Evolutionary conservation across 306 rosid species (phyloP), one percentile per base, ranked within the genome.

Genomic region (Rubus parviflorus): DNA sequence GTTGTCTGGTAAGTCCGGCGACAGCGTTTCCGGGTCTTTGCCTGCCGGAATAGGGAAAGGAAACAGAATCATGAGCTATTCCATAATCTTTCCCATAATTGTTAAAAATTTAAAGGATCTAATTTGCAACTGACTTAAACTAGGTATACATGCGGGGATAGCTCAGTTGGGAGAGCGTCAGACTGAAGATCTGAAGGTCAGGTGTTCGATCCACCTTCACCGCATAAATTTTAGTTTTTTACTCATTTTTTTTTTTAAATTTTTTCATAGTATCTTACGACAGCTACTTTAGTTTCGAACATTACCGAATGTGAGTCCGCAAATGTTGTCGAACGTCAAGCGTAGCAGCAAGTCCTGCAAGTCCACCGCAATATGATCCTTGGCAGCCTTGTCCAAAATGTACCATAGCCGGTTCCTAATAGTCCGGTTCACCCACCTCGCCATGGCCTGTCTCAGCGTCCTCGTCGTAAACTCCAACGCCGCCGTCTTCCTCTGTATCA

Each of bases 401-500:
- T 88, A 82, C 98, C 98, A 92, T 0, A 94, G 78, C 15, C 98
- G 83, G 76, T 78, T 85, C 78, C 87, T 87, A 9, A 94, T 94
- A 49, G 97, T 92, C 38, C 92, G 85, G 83, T 88, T 94, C 76
- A 94, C 97, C 98, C 98, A 94, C 4, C 98, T 89, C 60, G 90
- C 95, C 98, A 94, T 94, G 60, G 97, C 98, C 58, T 86, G 93
- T 3, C 97, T 84, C 8, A 94, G 83, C 10, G 98, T 94, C 60
- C 97, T 81, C 0, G 97, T 90, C 3, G 98, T 94, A 87, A 94
- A 94, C 81, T 94, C 98, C 2, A 94, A 73, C 20, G 98, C 98
- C 1, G 98, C 98, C n/a, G 98, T 94, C 77, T 94, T 94, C 7
- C 98, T 88, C 58, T 94, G 98, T 45, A 92, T 83, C 23, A 94